These are phyloP conservation scores for Stagonosporopsis chrysanthemi DNA, from an alignment of 2,329 filamentous ascomycete genomes.

Conservation along the genomic window DNA sequence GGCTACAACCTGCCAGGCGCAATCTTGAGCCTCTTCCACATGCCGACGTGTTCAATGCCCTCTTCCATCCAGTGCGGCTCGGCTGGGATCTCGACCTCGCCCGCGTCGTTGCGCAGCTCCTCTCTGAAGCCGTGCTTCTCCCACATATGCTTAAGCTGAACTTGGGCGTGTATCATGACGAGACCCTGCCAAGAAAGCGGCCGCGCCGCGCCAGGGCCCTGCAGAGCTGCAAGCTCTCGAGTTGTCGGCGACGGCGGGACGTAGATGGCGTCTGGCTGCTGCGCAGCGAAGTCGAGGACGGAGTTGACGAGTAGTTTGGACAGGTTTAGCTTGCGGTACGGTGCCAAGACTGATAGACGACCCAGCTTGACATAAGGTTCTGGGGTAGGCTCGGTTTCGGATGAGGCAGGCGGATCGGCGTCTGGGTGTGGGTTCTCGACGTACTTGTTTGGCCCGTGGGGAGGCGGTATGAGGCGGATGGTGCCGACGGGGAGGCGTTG, in stretches of 20 bases:
- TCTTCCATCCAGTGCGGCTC: constrained; percentile 75
- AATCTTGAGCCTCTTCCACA: constrained; percentile 68
- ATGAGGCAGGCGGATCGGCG: constrained; percentile 32
- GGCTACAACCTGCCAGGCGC: constrained; percentile 33
- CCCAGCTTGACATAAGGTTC: constrained; percentile 87
- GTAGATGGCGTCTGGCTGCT: constrained; percentile 61
- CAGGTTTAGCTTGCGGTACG: constrained; percentile 71
- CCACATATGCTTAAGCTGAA: constrained; percentile 70
- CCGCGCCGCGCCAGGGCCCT: constrained; percentile 51
- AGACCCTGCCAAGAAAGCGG: constrained; percentile 73
- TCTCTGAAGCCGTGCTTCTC: constrained; percentile 77
- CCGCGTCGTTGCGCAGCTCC: constrained; percentile 67
- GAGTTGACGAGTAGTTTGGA: constrained; percentile 71
- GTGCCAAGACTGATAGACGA: constrained; percentile 72
- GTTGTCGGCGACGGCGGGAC: constrained; percentile 49
- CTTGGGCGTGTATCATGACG: constrained; percentile 81
- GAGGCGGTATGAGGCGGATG: constrained; percentile 81
- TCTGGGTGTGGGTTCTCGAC: constrained; percentile 43
- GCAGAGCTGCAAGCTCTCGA: constrained; percentile 54
- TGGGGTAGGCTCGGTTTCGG: constrained; percentile 61
- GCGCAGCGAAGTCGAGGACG: constrained; percentile 71
- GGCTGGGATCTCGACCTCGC: constrained; percentile 39
- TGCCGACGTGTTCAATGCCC: constrained; percentile 83
- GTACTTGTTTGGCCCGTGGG: constrained; percentile 71
- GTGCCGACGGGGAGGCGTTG: constrained; percentile 71